Conservation (phyloP, 441 rosid species). For the Euphorbia schlechtendalii region DNA sequence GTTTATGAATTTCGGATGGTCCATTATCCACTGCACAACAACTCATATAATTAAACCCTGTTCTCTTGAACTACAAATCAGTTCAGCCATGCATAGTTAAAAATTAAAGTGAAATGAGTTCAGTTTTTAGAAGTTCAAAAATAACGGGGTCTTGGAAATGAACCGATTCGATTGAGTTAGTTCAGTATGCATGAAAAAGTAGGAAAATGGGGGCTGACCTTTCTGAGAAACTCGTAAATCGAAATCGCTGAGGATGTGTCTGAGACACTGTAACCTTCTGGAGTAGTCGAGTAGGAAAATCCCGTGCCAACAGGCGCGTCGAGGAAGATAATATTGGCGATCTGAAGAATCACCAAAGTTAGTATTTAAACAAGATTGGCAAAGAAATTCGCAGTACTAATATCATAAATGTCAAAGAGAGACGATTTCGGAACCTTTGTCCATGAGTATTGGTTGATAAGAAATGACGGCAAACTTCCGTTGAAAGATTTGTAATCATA, state of each 20-base stretch:
- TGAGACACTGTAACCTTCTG: constrained; percentile 21
- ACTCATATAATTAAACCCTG: not conserved
- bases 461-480: constrained; percentile 18
- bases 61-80: too few species aligned
- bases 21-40: constrained; percentile 26
- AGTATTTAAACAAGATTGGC: not conserved
- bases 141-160: too few species aligned
- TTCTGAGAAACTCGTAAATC: constrained; percentile 27
- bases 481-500: constrained; percentile 14
- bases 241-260: constrained; percentile 22
- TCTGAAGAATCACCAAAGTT: not conserved
- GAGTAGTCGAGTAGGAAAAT: constrained; percentile 33
- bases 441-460: constrained; percentile 22
- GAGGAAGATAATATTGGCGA: constrained; percentile 31
- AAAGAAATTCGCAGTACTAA: not conserved
- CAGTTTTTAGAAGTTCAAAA: too few species aligned
- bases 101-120: too few species aligned
- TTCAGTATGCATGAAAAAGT: not conserved
- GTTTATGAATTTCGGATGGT: constrained; percentile 22
- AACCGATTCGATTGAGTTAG: not conserved
- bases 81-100: too few species aligned
- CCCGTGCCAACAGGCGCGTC: constrained; percentile 35
- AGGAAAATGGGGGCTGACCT: constrained; percentile 15
- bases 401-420: not conserved
- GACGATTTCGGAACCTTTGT: constrained; percentile 22